Evolutionary conservation across 164 flowering plant species (phyloP), one percentile per base, ranked within the genome.

Genomic region (Chimonanthus salicifolius): DNA sequence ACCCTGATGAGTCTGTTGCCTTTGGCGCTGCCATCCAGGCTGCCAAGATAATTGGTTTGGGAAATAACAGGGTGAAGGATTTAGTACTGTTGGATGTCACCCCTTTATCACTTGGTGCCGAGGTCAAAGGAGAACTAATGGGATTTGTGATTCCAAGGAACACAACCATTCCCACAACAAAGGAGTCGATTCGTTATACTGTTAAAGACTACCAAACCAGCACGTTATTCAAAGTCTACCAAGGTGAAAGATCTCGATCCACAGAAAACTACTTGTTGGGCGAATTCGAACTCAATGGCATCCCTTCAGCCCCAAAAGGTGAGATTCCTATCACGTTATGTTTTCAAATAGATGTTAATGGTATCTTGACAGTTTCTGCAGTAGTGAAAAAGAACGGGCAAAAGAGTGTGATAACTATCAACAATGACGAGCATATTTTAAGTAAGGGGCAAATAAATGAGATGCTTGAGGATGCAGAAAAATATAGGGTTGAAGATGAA

Each of bases 391-490:
- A 21, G 33, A 21, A 21, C 1, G 33, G 33, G 33, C 0, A 21
- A 21, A 21, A 21, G 33, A 21, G 82, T 79, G 80, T 80, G 78
- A 82, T 84, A 64, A 84, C 84, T 6, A 84, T 83, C 76, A 82
- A 81, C 67, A 81, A 81, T 20, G 84, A 82, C 76, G 81, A 77
- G 74, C 80, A 83, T 4, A 78, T 81, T 74, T 45, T 80, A 74
- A 80, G 83, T 21, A 78, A 82, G 78, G 84, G 80, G 51, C 81
- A 84, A 50, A 80, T 82, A 58, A 85, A 81, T 77, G 78, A 83
- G 81, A 82, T 83, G 86, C 80, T 85, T 2, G 80, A 82, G 44
- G 86, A 85, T 50, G 86, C 88, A 1, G 88, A 83, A 78, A 85
- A 77, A 75, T 85, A 81, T 81, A 83, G 83, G 78, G 7, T 80